Base-by-base conservation (phyloP, 2,329 filamentous ascomycete genomes). In the Alternaria triticimaculans region DNA sequence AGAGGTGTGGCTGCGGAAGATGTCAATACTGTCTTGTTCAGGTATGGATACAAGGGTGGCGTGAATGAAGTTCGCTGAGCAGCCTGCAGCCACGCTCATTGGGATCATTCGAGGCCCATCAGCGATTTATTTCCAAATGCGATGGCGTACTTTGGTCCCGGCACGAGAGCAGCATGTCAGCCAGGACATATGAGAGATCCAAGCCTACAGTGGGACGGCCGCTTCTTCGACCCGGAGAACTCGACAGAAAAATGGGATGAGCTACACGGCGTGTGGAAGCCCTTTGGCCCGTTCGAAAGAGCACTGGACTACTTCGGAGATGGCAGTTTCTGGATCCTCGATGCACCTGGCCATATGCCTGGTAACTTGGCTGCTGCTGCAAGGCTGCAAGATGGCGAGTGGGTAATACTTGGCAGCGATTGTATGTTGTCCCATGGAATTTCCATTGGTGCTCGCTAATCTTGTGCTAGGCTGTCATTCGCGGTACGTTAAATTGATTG, bases 251-350 rank as follows among this genome's bases (percentile, higher is more conserved):
- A 57, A 14, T 74, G 73, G 68, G 64, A 68, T 21, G 76, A 78
- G 50, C 58, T 78, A 4, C 21, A 59, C 1, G 76, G 76, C 9
- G 62, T 64, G 10, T 81, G 78, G 79, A 58, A 66, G 20, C 58
- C 68, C 0, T 78, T 80, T 58, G 79, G 78, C 2, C 74, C 77
- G 0, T 81, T 80, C 50, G 72, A 79, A 14, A 72, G 70, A 44
- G 78, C 79, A 11, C 56, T 78, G 60, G 75, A 81, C 50, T 79
- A 73, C 45, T 81, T 81, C 46, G 77, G 77, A 58, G 76, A 84
- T 74, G 72, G 81, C 55, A 75, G 77, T 54, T 79, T 81, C 46
- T 80, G 77, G 78, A 58, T 80, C 8, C 74, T 81, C 9, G 76
- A 80, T 21, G 78, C 77, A 14, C 78, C 78, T 3, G 78, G 79